These are phyloP conservation scores for Hibiscus syriacus DNA, from an alignment of 345 rosid genomes.

Conservation along the genomic window DNA sequence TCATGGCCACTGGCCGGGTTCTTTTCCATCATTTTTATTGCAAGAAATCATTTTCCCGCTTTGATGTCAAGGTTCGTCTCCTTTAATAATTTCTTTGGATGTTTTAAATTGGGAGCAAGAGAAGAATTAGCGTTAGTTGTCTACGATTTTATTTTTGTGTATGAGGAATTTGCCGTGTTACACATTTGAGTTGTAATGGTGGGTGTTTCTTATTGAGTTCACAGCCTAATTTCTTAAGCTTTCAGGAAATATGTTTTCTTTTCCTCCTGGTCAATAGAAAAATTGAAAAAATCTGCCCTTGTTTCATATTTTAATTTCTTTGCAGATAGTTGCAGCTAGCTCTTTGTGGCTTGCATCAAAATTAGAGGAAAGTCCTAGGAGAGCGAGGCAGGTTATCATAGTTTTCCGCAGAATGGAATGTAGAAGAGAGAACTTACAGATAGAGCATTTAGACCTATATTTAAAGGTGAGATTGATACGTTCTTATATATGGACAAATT, in stretches of 20 bases:
- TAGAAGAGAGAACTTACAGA: constrained; percentile 71
- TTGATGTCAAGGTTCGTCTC: constrained; percentile 67
- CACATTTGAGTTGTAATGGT: neutral
- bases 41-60: constrained; percentile 85
- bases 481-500: neutral
- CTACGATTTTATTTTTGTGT: neutral
- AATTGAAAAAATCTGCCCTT: constrained; percentile 3
- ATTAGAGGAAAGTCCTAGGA: constrained; percentile 76
- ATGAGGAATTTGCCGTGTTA: neutral
- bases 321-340: constrained; percentile 88
- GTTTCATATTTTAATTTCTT: constrained; percentile 4
- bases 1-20: constrained; percentile 99
- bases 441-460: constrained; percentile 61
- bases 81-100: neutral
- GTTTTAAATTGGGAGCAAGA: neutral
- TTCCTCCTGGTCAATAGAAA: neutral
- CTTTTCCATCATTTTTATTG: constrained; percentile 89
- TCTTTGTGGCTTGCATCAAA: constrained; percentile 91
- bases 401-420: constrained; percentile 96
- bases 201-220: neutral
- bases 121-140: neutral
- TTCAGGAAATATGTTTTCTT: neutral
- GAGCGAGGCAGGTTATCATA: constrained; percentile 82
- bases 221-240: neutral
- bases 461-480: constrained; percentile 51